Evolutionary conservation across 1,139 yeast species (phyloP).

Genomic region (Saccharomyces hybrid): DNA sequence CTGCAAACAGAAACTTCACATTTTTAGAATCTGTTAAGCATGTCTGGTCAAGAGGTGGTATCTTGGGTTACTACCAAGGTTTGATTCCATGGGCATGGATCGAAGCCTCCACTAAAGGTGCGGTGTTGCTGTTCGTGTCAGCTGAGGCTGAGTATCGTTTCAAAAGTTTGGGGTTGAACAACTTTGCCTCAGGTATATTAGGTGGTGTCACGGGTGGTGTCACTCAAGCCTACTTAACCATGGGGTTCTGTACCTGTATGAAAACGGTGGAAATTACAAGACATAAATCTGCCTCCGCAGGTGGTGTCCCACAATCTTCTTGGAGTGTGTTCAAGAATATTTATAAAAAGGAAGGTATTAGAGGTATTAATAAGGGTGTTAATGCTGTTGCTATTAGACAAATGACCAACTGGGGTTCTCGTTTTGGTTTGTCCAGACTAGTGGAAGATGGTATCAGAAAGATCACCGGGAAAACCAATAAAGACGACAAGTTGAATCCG

Average conservation of each 20-base stretch:
- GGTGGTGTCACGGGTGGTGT: constrained; percentile 96
- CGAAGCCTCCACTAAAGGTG: constrained; percentile 98
- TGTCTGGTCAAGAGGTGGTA: constrained; percentile 92
- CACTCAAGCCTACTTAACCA: constrained; percentile 85
- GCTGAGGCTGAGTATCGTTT: constrained; percentile 84
- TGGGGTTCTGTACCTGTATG: constrained; percentile 98
- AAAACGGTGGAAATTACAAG: constrained; percentile 96
- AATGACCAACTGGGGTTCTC: constrained; percentile 98
- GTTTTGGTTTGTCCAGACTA: constrained; percentile 86
- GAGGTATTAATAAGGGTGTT: constrained; percentile 95
- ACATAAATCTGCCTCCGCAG: constrained; percentile 59
- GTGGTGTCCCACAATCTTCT: constrained; percentile 71
- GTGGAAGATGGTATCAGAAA: constrained; percentile 80
- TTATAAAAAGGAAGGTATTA: constrained; percentile 74
- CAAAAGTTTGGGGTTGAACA: constrained; percentile 54
- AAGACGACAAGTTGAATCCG: constrained; percentile 58
- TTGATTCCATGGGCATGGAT: constrained; percentile 99
- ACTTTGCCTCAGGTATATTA: constrained; percentile 80
- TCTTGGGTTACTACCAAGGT: constrained; percentile 90
- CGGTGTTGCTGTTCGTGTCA: constrained; percentile 87
- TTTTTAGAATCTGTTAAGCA: constrained; percentile 60
- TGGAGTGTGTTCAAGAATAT: constrained; percentile 83
- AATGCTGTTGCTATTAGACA: constrained; percentile 99
- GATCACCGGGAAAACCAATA: constrained; percentile 49
- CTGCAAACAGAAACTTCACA: constrained; percentile 77